A percentile compares a stretch with the other conserved stretches of the same genome.
phyloP scores from a whole-genome alignment of 805 yeast species.

The Saccharomycopsis javanensis region DNA sequence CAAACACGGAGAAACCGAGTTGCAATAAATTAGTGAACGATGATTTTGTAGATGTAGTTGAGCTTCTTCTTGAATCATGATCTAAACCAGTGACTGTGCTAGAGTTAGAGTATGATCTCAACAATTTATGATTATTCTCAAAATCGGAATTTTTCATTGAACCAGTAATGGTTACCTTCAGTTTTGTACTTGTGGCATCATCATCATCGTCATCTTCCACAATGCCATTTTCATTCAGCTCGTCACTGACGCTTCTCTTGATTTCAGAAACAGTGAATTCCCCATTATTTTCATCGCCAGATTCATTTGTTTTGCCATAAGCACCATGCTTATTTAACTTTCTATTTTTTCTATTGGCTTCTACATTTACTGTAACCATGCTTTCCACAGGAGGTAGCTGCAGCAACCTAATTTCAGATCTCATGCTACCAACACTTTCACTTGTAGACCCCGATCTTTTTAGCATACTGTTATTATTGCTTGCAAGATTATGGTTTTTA shows the following conservation, averaged over 20 bases:
- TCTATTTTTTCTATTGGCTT: not conserved
- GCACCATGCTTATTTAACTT: not conserved
- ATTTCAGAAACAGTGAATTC: not conserved
- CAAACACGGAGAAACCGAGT: conserved; percentile 10
- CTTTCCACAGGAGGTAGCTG: not conserved
- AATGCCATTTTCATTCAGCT: not conserved
- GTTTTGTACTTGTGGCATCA: not conserved
- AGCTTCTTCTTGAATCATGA: conserved; percentile 2
- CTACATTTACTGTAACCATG: not conserved
- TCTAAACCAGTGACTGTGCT: not conserved
- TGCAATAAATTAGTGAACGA: conserved; percentile 15
- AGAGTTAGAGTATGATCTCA: conserved; percentile 1
- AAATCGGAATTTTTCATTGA: not conserved
- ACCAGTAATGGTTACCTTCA: not conserved
- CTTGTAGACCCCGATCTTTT: not conserved
- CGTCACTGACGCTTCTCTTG: not conserved
- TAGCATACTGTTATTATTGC: not conserved
- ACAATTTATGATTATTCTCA: not conserved
- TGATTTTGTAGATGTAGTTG: conserved; percentile 3
- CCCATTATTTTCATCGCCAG: not conserved
- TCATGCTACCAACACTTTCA: not conserved
- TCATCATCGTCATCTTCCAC: not conserved
- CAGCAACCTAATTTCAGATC: not conserved
- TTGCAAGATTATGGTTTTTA: not conserved
- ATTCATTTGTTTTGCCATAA: not conserved